Evolutionary conservation across 2,329 filamentous ascomycete species (phyloP), one percentile per base, ranked within the genome.

Genomic region (Macrophomina phaseolina): DNA sequence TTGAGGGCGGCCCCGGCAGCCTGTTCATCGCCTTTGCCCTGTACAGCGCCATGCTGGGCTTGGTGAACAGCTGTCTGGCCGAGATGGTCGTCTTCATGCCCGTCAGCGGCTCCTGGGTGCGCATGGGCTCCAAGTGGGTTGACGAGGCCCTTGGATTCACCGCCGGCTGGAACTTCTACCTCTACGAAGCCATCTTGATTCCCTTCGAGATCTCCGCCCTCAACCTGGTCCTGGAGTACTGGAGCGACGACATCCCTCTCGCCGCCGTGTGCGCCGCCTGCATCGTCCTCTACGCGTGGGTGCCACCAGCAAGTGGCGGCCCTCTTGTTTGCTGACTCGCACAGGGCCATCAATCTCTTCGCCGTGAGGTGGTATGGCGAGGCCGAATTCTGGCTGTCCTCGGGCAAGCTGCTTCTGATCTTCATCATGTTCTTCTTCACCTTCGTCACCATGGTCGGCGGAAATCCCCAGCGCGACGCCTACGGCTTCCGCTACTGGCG

Each of bases 341-440:
- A 23, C 28, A 62, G 64, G 16, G 18, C 61, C 32, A 66, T 66
- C 56, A 66, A 66, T 38, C 32, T 66, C 23, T 68, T 66, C 45
- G 46, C 60, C 8, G 66, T 67, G 14, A 48, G 52, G 28, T 67
- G 61, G 63, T 67, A 67, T 9, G 66, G 66, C 16, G 66, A 67
- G 76, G 77, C 89, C 0, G 92, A 95, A 75, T 95, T 96, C 73
- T 86, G 86, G 80, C 87, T 89, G 23, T 89, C 91, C 88, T 69
- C 94, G 5, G 78, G 78, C 70, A 82, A 82, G 67, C 72, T 82
- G 46, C 30, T 75, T 2, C 71, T 77, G 11, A 74, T 78, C 52
- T 55, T 75, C 38, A 71, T 73, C 34, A 69, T 78, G 16, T 76
- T 76, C 65, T 66, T 51, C 53, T 78, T 78, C 68, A 77, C 76